Percentiles rank a stretch among this genome's conserved stretches.
Evolutionary conservation across 306 rosid genomes (phyloP).

Genomic region (Pyrus pyrifolia): DNA sequence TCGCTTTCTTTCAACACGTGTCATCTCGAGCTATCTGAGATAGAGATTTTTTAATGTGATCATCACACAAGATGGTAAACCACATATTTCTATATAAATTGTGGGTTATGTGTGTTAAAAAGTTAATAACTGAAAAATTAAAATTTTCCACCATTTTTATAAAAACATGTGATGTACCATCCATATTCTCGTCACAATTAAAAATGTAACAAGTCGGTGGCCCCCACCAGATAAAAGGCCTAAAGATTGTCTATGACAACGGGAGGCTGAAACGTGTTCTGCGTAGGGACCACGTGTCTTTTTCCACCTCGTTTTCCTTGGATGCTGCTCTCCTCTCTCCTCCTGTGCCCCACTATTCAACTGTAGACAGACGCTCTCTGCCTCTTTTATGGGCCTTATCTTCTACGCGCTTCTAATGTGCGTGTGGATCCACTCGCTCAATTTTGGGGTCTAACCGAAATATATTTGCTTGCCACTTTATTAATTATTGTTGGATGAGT

Average conservation of each 20-base stretch:
- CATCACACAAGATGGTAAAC: too few relatives aligned
- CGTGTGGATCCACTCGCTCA: neutral
- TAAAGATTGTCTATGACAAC: neutral
- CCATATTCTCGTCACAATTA: fast-evolving
- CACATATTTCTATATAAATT: too few relatives aligned
- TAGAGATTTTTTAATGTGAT: neutral
- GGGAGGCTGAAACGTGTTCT: conserved; percentile 21
- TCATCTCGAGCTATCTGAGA: neutral
- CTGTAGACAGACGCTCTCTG: neutral
- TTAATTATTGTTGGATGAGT: too few relatives aligned
- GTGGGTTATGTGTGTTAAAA: too few relatives aligned
- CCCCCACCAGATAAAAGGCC: conserved; percentile 20
- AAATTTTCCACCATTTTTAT: too few relatives aligned
- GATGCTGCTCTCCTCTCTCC: conserved; percentile 5
- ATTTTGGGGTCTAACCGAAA: too few relatives aligned
- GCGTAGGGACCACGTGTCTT: conserved; percentile 24
- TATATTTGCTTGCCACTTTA: too few relatives aligned
- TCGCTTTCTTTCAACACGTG: conserved; percentile 39
- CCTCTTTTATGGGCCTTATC: neutral
- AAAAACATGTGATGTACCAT: too few relatives aligned
- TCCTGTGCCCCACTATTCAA: conserved; percentile 7
- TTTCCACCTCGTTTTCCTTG: conserved; percentile 19
- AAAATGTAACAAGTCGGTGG: neutral
- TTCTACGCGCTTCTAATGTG: conserved; percentile 1
- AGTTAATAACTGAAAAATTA: too few relatives aligned